Percentiles rank a stretch among this genome's conserved stretches.
phyloP scores from a whole-genome alignment of 768 basidiomycete genomes.

The Xerocomellus chrysenteron region DNA sequence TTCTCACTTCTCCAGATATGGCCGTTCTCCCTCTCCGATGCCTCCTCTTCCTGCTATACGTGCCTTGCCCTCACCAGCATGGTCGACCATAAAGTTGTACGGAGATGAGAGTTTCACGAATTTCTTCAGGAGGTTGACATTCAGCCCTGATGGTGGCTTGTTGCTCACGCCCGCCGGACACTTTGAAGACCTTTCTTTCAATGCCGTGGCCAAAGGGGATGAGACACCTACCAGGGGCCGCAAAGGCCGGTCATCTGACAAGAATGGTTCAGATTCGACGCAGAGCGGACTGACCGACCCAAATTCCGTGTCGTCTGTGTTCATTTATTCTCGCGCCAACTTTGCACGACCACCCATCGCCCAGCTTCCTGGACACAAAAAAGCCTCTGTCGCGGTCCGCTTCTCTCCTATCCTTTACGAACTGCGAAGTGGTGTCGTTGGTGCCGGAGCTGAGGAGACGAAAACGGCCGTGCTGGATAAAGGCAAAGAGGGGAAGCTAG shows the following conservation, averaged over 20 bases:
- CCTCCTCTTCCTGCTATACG: conserved; percentile 93
- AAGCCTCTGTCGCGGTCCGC: conserved; percentile 88
- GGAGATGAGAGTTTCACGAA: conserved; percentile 95
- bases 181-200: conserved; percentile 86
- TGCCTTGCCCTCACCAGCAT: conserved; percentile 56
- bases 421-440: conserved; percentile 60
- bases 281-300: conserved; percentile 32
- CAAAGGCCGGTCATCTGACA: conserved; percentile 50
- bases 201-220: conserved; percentile 32
- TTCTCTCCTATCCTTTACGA: conserved; percentile 95
- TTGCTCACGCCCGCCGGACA: conserved; percentile 95
- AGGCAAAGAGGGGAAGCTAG: conserved; percentile 58
- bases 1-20: conserved; percentile 60
- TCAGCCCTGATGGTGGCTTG: conserved; percentile 92
- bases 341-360: conserved; percentile 91
- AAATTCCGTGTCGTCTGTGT: conserved; percentile 65
- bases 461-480: conserved; percentile 66
- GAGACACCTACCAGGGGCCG: conserved; percentile 55
- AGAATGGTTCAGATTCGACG: conserved; percentile 26
- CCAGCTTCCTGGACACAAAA: conserved; percentile 94
- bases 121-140: conserved; percentile 92
- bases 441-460: conserved; percentile 38
- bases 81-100: conserved; percentile 79
- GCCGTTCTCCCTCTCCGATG: conserved; percentile 86
- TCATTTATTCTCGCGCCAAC: conserved; percentile 94